phyloP scores from a whole-genome alignment of 2,329 filamentous ascomycete genomes.

The Penicillium expansum region DNA sequence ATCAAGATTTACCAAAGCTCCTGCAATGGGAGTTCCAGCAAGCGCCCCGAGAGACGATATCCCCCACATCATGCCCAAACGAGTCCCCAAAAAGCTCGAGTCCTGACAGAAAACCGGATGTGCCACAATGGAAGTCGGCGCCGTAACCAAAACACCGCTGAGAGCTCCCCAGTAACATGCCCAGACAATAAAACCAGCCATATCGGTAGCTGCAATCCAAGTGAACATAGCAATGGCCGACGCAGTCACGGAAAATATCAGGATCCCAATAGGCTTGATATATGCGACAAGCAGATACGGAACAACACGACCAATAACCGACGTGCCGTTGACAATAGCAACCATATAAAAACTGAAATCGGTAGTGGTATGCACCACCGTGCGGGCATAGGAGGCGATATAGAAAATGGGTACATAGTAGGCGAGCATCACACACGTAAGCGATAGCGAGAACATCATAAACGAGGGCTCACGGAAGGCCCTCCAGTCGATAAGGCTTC shows the following conservation, averaged over 20 bases:
- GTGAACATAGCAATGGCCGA: constrained; percentile 33
- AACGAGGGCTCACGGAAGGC: too few relatives aligned
- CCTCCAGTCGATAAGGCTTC: too few relatives aligned
- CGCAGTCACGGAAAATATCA: constrained; percentile 20
- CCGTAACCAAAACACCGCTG: constrained; percentile 32
- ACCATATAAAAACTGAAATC: too few relatives aligned
- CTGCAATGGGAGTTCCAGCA: constrained; percentile 33
- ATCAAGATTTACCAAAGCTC: constrained; percentile 30
- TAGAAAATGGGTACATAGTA: too few relatives aligned
- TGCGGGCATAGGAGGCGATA: too few relatives aligned
- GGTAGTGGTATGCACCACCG: too few relatives aligned
- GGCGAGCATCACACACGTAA: too few relatives aligned
- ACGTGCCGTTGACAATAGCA: too few relatives aligned
- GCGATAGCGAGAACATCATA: too few relatives aligned
- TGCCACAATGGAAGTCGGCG: constrained; percentile 30
- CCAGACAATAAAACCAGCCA: constrained; percentile 32
- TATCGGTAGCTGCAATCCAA: constrained; percentile 28
- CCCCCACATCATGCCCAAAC: constrained; percentile 38
- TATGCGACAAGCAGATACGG: too few relatives aligned
- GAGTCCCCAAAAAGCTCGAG: constrained; percentile 26
- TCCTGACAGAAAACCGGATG: constrained; percentile 31
- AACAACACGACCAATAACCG: too few relatives aligned
- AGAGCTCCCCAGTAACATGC: constrained; percentile 33
- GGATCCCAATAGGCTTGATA: too few relatives aligned
- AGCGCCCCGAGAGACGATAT: constrained; percentile 34